Conservation (phyloP, 805 yeast species). For the Scheffersomyces coipomensis region DNA sequence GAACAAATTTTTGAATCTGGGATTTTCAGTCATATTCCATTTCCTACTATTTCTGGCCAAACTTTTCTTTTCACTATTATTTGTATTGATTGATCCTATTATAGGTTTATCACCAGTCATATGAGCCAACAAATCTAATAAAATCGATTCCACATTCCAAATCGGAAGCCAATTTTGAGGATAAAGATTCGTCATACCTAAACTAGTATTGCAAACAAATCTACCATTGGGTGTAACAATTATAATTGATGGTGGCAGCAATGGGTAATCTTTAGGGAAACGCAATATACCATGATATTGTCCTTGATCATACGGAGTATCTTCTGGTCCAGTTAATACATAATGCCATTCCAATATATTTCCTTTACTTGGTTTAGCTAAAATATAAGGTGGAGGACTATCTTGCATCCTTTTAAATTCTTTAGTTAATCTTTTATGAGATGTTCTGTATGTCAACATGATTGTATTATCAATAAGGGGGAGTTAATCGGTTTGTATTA, state of each 20-base stretch:
- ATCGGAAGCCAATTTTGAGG: constrained; percentile 97
- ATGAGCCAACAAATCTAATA: constrained; percentile 83
- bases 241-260: constrained; percentile 85
- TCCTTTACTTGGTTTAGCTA: constrained; percentile 82
- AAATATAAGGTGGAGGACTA: constrained; percentile 81
- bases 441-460: constrained; percentile 38
- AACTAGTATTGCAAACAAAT: constrained; percentile 73
- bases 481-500: too few species aligned
- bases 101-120: constrained; percentile 88
- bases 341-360: constrained; percentile 95
- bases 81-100: constrained; percentile 75
- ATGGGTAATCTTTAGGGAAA: constrained; percentile 85
- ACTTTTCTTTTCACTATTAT: constrained; percentile 52
- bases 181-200: constrained; percentile 88
- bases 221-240: constrained; percentile 92
- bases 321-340: constrained; percentile 87
- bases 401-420: constrained; percentile 78
- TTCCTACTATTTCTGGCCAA: constrained; percentile 59
- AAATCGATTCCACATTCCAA: constrained; percentile 88
- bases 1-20: constrained; percentile 60
- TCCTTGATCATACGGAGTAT: constrained; percentile 82
- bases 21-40: constrained; percentile 58
- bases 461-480: too few species aligned
- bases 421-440: constrained; percentile 58
- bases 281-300: constrained; percentile 87